Base-by-base conservation (phyloP, 257 asterid genomes). In the Capsicum chinense region DNA sequence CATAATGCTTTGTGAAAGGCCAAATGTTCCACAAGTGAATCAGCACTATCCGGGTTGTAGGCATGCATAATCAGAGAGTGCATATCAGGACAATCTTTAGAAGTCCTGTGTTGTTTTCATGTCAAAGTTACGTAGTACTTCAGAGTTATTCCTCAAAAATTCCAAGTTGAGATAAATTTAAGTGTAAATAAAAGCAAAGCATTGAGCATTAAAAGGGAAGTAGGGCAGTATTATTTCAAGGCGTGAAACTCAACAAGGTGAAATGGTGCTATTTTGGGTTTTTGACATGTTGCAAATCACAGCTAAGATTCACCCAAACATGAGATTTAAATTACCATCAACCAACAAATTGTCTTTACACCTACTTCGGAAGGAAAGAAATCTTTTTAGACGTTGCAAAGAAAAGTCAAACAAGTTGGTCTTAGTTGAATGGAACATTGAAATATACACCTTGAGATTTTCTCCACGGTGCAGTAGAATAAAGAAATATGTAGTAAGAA, bases 1-100 rank as follows among this genome's bases (percentile, higher is more conserved):
- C 98, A 97, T 88, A 93, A 83, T 83, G 98, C 97, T 89, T 94
- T 95, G 89, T 97, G 98, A 82, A 95, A 93, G 85, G 91, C 99
- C 90, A 93, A 90, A 92, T 97, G 99, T 84, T 97, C 97, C 91
- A 92, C 95, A 81, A 87, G 81, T 86, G 89, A 87, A 83, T 90
- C 95, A 64, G 90, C 90, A 84, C 63, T 88, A 85, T 95, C 97
- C 62, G 92, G 82, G 91, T 88, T 85, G 97, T 93, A 93, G 14
- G 95, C 88, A 66, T 97, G 99, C 95, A 97, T 92, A 91, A 93
- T 87, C 86, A 95, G 97, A 87, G 91, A 88, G 89, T 97, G 99
- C 86, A 90, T 89, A 83, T 97, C 97, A 62, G 94, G 92, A 88
- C 91, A 93, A 70, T 90, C 91, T 91, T 94, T 92, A 39, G 98